Conservation (phyloP, 306 rosid genomes). For the Rosa multiflora region DNA sequence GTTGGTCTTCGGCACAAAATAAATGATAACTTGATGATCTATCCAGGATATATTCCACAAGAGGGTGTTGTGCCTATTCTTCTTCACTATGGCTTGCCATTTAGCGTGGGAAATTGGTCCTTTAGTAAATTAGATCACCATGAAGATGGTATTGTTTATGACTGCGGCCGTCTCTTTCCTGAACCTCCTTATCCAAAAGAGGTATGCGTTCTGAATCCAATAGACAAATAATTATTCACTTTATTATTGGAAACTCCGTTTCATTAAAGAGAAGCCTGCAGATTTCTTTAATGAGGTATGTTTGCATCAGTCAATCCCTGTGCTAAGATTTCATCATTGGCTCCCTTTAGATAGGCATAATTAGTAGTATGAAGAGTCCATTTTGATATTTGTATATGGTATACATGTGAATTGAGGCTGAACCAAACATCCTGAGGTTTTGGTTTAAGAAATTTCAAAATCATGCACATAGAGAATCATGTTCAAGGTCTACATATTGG, state of each 20-base stretch:
- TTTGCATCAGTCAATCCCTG: slow-evolving; percentile 11
- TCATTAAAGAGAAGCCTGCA: slow-evolving; percentile 7
- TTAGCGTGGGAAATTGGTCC: slow-evolving; percentile 91
- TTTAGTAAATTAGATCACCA: slow-evolving; percentile 81
- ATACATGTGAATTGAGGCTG: neutral
- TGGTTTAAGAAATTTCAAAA: slow-evolving; percentile 6
- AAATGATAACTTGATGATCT: slow-evolving; percentile 93
- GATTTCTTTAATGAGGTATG: slow-evolving; percentile 5
- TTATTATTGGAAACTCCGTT: slow-evolving; percentile 9
- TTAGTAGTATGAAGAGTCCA: neutral
- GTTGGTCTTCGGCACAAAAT: slow-evolving; percentile 93
- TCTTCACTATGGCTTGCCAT: slow-evolving; percentile 91
- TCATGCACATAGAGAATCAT: neutral
- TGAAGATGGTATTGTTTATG: slow-evolving; percentile 73
- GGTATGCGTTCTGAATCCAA: slow-evolving; percentile 43
- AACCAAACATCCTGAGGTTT: neutral
- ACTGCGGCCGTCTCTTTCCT: slow-evolving; percentile 78
- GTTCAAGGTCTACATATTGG: neutral
- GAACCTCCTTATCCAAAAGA: slow-evolving; percentile 96
- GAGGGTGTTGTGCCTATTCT: slow-evolving; percentile 86
- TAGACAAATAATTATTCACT: neutral
- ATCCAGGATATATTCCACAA: slow-evolving; percentile 85
- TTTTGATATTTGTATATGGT: neutral
- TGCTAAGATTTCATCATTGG: neutral
- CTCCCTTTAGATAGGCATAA: neutral